Evolutionary conservation across 2,329 filamentous ascomycete species (phyloP), one percentile per base, ranked within the genome.

Genomic region (Tothia fuscella): DNA sequence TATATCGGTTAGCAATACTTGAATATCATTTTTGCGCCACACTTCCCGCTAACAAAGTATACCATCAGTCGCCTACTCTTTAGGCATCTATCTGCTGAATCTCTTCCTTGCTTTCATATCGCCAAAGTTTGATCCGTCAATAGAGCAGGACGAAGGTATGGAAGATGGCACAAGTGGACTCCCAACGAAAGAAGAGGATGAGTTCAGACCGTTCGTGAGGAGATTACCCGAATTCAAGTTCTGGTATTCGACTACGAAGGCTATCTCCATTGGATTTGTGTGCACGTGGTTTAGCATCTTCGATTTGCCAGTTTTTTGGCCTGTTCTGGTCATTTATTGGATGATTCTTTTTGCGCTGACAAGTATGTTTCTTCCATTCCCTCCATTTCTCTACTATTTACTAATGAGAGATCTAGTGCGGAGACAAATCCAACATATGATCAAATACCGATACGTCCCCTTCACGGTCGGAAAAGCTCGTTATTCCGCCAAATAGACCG

Each of bases 401-500:
- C 25, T 20, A 29, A 42, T 16, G 28, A 48, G 42, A 48, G 51
- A 9, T 38, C 26, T 53, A 93, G 87, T 98, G 91, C 79, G 91
- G 65, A 85, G 91, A 71, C 91, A 98, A 68, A 98, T 98, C 54
- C 91, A 98, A 69, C 91, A 96, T 68, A 98, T 98, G 91, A 89
- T 98, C 74, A 98, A 96, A 71, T 98, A 96, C 71, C 85, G 89
- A 66, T 98, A 94, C 60, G 87, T 94, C 22, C 87, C 88, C 30
- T 94, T 95, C 68, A 80, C 84, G 30, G 78, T 93, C 50, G 88
- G 88, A 63, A 95, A 95, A 76, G 72, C 83, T 49, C 79, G 76
- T 58, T 93, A 91, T 33, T 24, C 28, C n/a, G 42, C 24, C 22
- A 46, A 43, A 43, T 43, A 34, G 22, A 20, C 25, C 25, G 17